Conservation (phyloP, 2,329 filamentous ascomycete genomes). For the Trichothecium roseum region DNA sequence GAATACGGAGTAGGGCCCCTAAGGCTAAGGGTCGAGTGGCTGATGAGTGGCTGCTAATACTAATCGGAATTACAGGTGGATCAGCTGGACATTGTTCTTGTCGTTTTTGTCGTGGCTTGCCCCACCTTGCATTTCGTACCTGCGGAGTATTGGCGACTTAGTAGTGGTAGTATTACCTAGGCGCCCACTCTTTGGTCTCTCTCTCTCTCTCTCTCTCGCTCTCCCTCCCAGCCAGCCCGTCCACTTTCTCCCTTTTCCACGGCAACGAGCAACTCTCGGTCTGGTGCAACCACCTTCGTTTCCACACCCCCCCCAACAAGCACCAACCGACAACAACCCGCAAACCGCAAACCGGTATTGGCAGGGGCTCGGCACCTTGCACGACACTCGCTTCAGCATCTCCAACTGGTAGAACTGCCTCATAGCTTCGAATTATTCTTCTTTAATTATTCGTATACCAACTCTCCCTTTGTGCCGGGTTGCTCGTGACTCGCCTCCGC, state of each 20-base stretch:
- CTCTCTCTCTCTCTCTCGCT: conserved; percentile 1
- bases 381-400: conserved; percentile 3
- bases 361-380: background rate
- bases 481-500: background rate
- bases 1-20: no score
- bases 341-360: background rate
- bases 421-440: background rate
- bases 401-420: background rate
- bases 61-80: no score
- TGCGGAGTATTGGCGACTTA: no score
- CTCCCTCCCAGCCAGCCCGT: background rate
- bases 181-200: conserved; percentile 17
- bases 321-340: background rate
- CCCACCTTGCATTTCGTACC: no score
- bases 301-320: background rate
- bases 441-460: no score
- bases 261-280: conserved; percentile 3
- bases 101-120: no score
- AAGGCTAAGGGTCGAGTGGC: no score
- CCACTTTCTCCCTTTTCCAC: conserved; percentile 6
- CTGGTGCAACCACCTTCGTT: background rate
- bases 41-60: no score
- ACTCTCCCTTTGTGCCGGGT: no score
- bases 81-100: no score
- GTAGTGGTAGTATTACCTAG: no score